Conservation (phyloP, 768 basidiomycete genomes). For the Pulveroboletus sp. region DNA sequence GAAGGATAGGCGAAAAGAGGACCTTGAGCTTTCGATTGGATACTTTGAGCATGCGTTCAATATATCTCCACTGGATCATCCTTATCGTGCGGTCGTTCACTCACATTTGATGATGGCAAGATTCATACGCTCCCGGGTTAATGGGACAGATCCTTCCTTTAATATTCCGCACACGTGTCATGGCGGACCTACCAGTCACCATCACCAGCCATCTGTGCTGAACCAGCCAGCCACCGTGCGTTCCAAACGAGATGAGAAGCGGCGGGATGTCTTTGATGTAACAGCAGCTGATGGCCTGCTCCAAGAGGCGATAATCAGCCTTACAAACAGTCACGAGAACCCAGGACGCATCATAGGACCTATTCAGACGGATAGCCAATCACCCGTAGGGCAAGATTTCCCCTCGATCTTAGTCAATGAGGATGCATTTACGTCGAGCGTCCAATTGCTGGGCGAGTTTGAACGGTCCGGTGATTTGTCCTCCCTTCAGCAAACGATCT, state of each 20-base stretch:
- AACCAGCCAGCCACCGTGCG: background rate
- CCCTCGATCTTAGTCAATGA: background rate
- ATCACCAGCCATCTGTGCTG: too few species aligned
- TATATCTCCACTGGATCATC: background rate
- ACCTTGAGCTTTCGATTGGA: background rate
- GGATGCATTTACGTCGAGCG: too few species aligned
- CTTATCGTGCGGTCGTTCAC: background rate
- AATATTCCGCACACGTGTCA: too few species aligned
- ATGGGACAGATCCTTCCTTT: background rate
- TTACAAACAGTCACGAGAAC: background rate
- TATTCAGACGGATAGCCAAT: background rate
- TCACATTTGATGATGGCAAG: background rate
- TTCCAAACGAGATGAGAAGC: background rate
- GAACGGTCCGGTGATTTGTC: too few species aligned
- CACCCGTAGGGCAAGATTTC: background rate
- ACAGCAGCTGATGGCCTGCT: too few species aligned
- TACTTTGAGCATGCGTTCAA: background rate
- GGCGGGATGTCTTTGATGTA: background rate
- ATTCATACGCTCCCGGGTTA: background rate
- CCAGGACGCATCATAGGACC: background rate
- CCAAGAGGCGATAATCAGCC: too few species aligned
- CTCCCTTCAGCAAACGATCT: background rate
- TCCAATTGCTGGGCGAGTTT: too few species aligned
- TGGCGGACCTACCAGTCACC: too few species aligned
- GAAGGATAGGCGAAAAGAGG: background rate